These are phyloP conservation scores for Ceriops tagal DNA, from an alignment of 345 rosid species.

Conservation along the genomic window DNA sequence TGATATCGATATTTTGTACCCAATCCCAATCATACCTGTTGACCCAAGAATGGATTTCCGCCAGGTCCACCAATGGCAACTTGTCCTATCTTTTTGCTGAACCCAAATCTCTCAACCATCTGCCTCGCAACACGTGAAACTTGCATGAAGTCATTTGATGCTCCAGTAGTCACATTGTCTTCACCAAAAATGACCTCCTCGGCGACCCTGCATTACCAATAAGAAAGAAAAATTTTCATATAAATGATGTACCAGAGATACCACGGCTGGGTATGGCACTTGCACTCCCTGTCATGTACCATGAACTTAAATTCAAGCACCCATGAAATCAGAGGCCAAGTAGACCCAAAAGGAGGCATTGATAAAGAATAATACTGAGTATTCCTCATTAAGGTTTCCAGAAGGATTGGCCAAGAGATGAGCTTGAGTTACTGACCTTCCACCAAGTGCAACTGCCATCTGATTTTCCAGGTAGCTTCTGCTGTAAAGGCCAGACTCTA, in stretches of 20 bases:
- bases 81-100: constrained; percentile 98
- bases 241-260: background rate
- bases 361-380: background rate
- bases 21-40: constrained; percentile 34
- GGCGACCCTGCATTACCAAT: constrained; percentile 54
- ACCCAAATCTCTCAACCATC: constrained; percentile 96
- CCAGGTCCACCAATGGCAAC: constrained; percentile 91
- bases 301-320: background rate
- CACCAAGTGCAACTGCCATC: constrained; percentile 98
- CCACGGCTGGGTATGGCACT: background rate
- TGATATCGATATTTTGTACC: too few relatives aligned
- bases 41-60: constrained; percentile 97
- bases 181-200: constrained; percentile 91
- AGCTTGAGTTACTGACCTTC: constrained; percentile 56
- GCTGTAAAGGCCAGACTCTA: constrained; percentile 95
- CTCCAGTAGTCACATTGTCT: constrained; percentile 97
- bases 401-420: background rate
- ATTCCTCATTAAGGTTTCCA: too few relatives aligned
- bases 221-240: background rate
- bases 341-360: background rate
- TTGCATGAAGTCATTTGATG: constrained; percentile 98
- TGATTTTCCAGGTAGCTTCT: constrained; percentile 97
- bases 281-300: background rate
- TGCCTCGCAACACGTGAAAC: constrained; percentile 99
- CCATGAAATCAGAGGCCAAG: background rate